Evolutionary conservation across 2,329 filamentous ascomycete genomes (phyloP), one percentile per base, ranked within the genome.

Genomic region (Aspergillus sojae): DNA sequence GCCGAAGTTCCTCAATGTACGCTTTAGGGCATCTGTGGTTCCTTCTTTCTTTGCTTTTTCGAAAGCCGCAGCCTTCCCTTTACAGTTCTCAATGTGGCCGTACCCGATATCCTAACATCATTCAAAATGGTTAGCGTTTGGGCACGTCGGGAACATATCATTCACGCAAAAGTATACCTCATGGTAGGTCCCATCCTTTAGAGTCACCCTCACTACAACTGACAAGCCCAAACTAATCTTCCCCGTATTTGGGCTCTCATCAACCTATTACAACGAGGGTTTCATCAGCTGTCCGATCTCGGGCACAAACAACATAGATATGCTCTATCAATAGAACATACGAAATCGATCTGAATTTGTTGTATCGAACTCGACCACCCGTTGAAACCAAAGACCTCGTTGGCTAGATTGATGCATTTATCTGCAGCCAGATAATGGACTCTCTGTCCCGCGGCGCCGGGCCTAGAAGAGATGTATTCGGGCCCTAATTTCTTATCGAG

Each of bases 31-130:
- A 79, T 99, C 95, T 11, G 96, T 98, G 3, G 93, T 96, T 9
- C 93, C 96, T 81, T 98, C 94, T 77, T 99, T 99, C 82, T 98
- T 99, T 1, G 95, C 94, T 80, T 99, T 99, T 77, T 99, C 95
- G 73, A 98, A 99, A 0, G 94, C 95, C 58, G 92, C 91, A 3
- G 94, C 94, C 80, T 99, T 99, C 61, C 92, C 91, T 79, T 94
- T 96, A 77, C 90, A 93, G 74, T 99, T 99, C 78, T 98, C 94
- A 70, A 96, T 96, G 69, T 95, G 92, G 9, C 95, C 95, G 74
- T 99, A 99, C 32, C 95, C 95, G 66, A 98, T 91, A 75, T 99
- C 95, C 85, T 87, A 62, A 10, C 16, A 57, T 58, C 2, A 12
- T 28, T 36, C 3, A 21, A 30, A 57, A 1, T 16, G 45, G 6